Base-by-base conservation (phyloP, 2,329 filamentous ascomycete genomes). In the Ascocoryne sarcoides region DNA sequence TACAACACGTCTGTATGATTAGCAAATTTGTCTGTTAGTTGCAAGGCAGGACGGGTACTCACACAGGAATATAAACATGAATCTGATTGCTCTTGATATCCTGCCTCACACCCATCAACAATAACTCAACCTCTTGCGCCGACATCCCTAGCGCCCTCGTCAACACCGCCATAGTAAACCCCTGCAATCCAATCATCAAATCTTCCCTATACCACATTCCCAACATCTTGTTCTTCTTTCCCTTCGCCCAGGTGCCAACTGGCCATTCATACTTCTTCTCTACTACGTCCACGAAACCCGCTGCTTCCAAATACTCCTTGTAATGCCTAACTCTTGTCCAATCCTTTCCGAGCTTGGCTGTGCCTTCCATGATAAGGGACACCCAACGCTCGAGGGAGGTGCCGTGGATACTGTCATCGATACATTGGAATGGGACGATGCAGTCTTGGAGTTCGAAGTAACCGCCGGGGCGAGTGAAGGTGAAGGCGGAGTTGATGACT, bases 211-310 rank as follows among this genome's bases (percentile, higher is more conserved):
- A 55, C 51, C 49, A 59, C 9, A 44, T 37, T 2, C 56, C 59
- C 26, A 44, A 17, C 21, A 31, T 23, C 48, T 66, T 66, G 36
- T 61, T 40, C 36, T 50, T 56, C 21, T 52, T 46, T 40, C 64
- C 62, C 5, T 48, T 55, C 26, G 57, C 56, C 66, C 65, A 69
- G 8, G 60, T 56, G 3, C 63, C 63, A 12, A 68, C 53, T 0
- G 66, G 65, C 57, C 63, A 62, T 38, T 64, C 63, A 48, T 59
- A 66, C 26, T 51, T 51, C 41, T 52, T 52, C 50, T 67, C 63
- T 8, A 62, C 58, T 5, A 69, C 48, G 23, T 57, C 43, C 20
- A 43, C 49, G 29, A 56, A 55, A 0, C 56, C 56, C 14, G 42
- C 44, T 43, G 51, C 49, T 30, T 44, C 32, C 26, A 55, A 40